Base-by-base conservation (phyloP, 1,284 basidiomycete genomes). In the Malassezia cuniculi region DNA sequence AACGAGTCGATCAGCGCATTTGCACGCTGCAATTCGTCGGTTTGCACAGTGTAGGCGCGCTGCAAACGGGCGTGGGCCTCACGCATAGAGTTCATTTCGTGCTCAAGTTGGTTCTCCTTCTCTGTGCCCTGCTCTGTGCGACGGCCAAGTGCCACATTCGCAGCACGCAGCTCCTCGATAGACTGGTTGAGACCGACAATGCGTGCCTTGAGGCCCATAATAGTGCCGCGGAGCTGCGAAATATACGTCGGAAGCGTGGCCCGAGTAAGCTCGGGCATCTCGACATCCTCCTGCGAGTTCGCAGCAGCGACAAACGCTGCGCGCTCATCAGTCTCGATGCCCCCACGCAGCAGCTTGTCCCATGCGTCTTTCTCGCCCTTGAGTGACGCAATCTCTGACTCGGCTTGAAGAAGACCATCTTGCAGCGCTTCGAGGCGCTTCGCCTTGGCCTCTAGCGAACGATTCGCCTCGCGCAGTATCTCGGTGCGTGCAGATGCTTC, bases 381-480 rank as follows among this genome's bases (percentile, higher is more conserved):
- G 8, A 66, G 36, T 16, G 59, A 50, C 2, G 39, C 36, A 5
- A 68, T 47, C 11, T 50, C 36, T 10, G 51, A 41, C 22, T 68
- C 67, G 2, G 46, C 36, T 6, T 36, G 30, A 7, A 50, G 41
- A 5, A 57, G 39, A 16, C 48, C 29, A 9, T 47, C 39, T 10
- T 55, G 45, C 18, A 60, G 20, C 22, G 46, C 22, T 6, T 60
- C 51, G 25, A 58, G 41, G 1, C 42, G 45, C 14, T 52, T 37
- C 3, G 56, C 12, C 28, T 54, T 54, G 30, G 41, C 38, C 32
- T 64, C 59, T 3, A 64, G 47, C 17, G 45, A 36, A 3, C 51
- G 41, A 39, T 64, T 64, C 31, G 60, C 49, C 33, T 64, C 61
- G 34, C 53, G 57, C 18, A 64, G 36, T n/a, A 57, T 40, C 36